Evolutionary conservation across 371 early-diverging fungal genomes (phyloP).

Genomic region (Blakeslea trispora): DNA sequence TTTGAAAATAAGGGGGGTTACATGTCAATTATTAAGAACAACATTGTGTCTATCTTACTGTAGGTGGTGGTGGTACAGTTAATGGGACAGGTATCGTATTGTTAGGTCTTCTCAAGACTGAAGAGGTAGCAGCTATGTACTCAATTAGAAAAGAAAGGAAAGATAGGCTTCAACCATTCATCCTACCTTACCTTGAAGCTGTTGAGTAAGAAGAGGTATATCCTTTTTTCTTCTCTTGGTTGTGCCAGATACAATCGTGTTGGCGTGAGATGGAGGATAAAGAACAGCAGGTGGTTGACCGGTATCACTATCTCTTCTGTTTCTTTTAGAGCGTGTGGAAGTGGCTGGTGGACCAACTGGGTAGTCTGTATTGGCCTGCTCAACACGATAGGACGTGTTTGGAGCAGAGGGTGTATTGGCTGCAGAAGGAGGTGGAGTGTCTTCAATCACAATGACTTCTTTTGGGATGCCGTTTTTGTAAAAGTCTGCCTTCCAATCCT

Average conservation of each 20-base stretch:
- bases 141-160: neutral
- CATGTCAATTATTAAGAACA: too few relatives aligned
- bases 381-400: conserved; percentile 15
- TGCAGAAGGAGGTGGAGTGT: conserved; percentile 50
- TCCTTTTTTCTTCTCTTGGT: conserved; percentile 24
- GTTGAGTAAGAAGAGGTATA: neutral
- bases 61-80: conserved; percentile 4
- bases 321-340: conserved; percentile 35
- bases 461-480: conserved; percentile 60
- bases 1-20: too few relatives aligned
- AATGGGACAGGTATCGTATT: neutral
- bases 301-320: conserved; percentile 12
- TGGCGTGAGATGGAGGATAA: too few relatives aligned
- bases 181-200: conserved; percentile 6
- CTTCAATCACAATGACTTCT: conserved; percentile 65
- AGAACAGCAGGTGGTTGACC: too few relatives aligned
- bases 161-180: neutral
- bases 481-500: conserved; percentile 56
- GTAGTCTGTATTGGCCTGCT: conserved; percentile 14
- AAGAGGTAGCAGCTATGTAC: neutral
- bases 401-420: neutral
- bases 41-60: too few relatives aligned
- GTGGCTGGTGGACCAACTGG: conserved; percentile 29
- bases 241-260: too few relatives aligned
- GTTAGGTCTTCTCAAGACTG: conserved; percentile 11